phyloP scores from a whole-genome alignment of 306 rosid species.

The Argentina anserina region DNA sequence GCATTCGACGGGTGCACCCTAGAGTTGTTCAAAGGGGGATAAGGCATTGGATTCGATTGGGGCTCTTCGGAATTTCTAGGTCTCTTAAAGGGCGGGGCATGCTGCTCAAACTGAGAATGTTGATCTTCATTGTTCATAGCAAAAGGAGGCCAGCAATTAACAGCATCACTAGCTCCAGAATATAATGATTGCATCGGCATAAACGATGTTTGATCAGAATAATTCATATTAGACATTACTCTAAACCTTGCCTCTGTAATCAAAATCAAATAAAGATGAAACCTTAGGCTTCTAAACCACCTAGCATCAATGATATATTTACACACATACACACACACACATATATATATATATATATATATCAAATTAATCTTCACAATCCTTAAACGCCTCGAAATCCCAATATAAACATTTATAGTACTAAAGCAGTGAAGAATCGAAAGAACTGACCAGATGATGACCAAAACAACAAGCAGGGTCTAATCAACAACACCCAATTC shows the following conservation, averaged over 20 bases:
- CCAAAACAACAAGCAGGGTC: slow-evolving; percentile 10
- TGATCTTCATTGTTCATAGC: slow-evolving; percentile 42
- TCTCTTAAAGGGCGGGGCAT: slow-evolving; percentile 48
- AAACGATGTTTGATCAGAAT: slow-evolving; percentile 43
- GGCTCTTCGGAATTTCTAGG: slow-evolving; percentile 50
- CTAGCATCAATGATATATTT: background rate
- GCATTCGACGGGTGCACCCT: slow-evolving; percentile 37
- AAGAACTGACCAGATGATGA: slow-evolving; percentile 6
- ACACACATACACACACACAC: too few species aligned
- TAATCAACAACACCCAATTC: background rate
- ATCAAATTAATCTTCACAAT: background rate
- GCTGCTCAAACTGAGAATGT: slow-evolving; percentile 40
- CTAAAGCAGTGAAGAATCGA: background rate
- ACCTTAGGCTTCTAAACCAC: background rate
- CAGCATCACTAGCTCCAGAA: slow-evolving; percentile 43
- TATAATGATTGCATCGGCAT: slow-evolving; percentile 40
- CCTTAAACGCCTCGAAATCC: background rate
- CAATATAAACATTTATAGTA: background rate
- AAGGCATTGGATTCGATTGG: slow-evolving; percentile 30
- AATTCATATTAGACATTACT: slow-evolving; percentile 46
- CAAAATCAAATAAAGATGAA: slow-evolving; percentile 22
- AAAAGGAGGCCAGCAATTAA: slow-evolving; percentile 54
- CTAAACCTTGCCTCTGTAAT: background rate
- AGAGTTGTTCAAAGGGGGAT: slow-evolving; percentile 30
- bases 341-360: too few species aligned